Percentiles rank a stretch among this genome's conserved stretches.
phyloP scores from a whole-genome alignment of 495 filamentous ascomycete genomes.

The Melanomma pulvis-pyrius region DNA sequence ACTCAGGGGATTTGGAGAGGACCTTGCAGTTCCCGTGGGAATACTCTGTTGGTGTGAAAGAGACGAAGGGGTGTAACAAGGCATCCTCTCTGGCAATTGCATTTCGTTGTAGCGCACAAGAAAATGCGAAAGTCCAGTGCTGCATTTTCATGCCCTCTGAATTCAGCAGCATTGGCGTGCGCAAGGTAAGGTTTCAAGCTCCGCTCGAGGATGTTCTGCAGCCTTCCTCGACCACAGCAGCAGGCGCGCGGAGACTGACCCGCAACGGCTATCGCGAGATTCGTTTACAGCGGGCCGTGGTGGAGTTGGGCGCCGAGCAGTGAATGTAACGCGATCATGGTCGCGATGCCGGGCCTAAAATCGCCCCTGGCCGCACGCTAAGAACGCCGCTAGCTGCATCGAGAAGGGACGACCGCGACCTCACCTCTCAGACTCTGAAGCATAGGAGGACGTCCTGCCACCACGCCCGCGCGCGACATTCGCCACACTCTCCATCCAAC shows the following conservation, averaged over 20 bases:
- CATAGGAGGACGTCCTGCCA: neutral
- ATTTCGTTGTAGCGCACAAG: neutral
- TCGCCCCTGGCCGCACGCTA: neutral
- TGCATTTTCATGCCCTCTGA: neutral
- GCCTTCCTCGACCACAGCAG: neutral
- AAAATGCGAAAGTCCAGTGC: neutral
- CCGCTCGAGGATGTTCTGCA: neutral
- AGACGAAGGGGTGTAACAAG: too few relatives aligned
- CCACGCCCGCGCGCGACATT: neutral
- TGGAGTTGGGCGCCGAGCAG: neutral
- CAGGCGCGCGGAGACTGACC: neutral
- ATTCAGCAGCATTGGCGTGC: neutral
- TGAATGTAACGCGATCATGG: neutral
- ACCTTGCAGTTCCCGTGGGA: too few relatives aligned
- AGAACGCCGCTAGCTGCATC: slow-evolving; percentile 2
- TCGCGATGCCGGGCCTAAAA: neutral
- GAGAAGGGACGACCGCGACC: neutral
- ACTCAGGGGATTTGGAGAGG: too few relatives aligned
- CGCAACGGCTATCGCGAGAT: neutral
- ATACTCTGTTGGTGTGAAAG: too few relatives aligned
- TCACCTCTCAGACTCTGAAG: neutral
- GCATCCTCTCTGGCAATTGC: too few relatives aligned
- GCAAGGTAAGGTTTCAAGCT: too few relatives aligned
- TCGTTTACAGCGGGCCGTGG: neutral
- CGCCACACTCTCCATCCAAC: neutral